phyloP scores from a whole-genome alignment of 441 rosid genomes.

The Biscutella laevigata region DNA sequence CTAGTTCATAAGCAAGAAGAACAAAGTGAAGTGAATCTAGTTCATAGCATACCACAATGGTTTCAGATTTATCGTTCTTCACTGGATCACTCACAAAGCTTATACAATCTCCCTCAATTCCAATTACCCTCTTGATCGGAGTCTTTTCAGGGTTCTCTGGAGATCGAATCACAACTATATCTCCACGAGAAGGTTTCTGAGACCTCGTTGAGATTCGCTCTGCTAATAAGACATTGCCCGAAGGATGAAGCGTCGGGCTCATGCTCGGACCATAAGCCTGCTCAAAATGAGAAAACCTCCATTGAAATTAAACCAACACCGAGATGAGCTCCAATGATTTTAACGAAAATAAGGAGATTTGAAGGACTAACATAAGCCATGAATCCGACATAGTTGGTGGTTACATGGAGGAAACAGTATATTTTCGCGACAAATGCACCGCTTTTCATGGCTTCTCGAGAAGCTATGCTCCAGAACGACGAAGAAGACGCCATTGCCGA shows the following conservation, averaged over 20 bases:
- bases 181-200: constrained; percentile 48
- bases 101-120: constrained; percentile 55
- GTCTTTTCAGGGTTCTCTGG: constrained; percentile 41
- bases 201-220: constrained; percentile 43
- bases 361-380: constrained; percentile 31
- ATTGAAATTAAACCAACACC: neutral
- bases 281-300: neutral
- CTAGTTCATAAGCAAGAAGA: neutral
- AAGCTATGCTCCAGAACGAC: constrained; percentile 23
- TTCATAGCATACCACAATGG: constrained; percentile 39
- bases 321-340: neutral
- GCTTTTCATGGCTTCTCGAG: constrained; percentile 12
- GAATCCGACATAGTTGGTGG: constrained; percentile 38
- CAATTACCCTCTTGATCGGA: constrained; percentile 50
- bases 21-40: neutral
- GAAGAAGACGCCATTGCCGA: constrained; percentile 10
- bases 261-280: constrained; percentile 71
- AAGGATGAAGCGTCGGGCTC: constrained; percentile 50
- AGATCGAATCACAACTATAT: constrained; percentile 58
- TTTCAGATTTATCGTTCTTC: constrained; percentile 28
- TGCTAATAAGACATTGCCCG: constrained; percentile 42
- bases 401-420: constrained; percentile 47
- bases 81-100: constrained; percentile 43
- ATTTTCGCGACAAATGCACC: constrained; percentile 21
- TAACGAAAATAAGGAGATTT: neutral